Evolutionary conservation across 2,329 filamentous ascomycete genomes (phyloP).

Genomic region (Aspergillus fumigatus): DNA sequence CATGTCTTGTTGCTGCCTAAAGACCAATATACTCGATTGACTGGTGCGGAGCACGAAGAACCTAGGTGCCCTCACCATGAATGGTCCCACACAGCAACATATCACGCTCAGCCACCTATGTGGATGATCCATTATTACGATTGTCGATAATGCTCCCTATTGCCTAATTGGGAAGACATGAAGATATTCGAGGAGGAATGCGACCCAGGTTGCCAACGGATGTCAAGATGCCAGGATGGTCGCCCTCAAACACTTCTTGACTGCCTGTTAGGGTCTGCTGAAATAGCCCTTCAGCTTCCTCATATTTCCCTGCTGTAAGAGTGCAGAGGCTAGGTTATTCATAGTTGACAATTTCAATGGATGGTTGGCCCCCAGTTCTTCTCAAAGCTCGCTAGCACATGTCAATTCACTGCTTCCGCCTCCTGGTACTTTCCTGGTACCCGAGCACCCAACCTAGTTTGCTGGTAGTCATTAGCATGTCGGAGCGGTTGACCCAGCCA

Average conservation of each 20-base stretch:
- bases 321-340: background rate
- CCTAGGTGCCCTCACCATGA: background rate
- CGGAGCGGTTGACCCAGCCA: too few species aligned
- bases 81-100: background rate
- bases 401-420: too few species aligned
- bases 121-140: background rate
- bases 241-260: background rate
- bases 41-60: too few species aligned
- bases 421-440: too few species aligned
- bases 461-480: too few species aligned
- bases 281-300: background rate
- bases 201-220: slow-evolving; percentile 13
- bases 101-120: background rate
- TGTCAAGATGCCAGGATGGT: slow-evolving; percentile 14
- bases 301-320: background rate
- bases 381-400: too few species aligned
- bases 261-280: background rate
- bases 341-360: background rate
- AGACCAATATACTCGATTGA: too few species aligned
- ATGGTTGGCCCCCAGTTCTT: background rate
- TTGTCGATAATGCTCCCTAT: background rate
- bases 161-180: background rate
- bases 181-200: background rate
- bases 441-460: too few species aligned
- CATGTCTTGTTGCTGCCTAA: background rate